Evolutionary conservation across 192 early-diverging fungal genomes (phyloP), one percentile per base, ranked within the genome.

Genomic region (Phlyctochytrium arcticum): DNA sequence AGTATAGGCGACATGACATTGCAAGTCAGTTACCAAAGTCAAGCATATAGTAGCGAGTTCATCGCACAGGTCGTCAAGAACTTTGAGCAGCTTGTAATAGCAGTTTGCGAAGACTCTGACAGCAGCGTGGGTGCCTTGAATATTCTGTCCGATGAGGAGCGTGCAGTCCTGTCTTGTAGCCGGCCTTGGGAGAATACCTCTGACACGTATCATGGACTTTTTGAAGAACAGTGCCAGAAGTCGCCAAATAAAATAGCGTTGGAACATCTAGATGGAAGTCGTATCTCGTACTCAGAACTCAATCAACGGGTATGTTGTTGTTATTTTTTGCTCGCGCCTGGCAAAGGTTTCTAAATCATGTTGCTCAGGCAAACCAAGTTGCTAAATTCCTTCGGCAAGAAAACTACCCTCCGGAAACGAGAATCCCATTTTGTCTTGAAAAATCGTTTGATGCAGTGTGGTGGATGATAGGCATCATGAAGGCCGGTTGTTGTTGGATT

Each of bases 181-280:
- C n/a, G n/a, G n/a, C n/a, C n/a, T n/a, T n/a, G n/a, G n/a, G n/a
- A n/a, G n/a, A n/a, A n/a, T n/a, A n/a, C n/a, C n/a, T n/a, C 12
- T 31, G 30, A 17, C 12, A 33, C 30, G 26, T 32, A 15, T 9
- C 54, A 56, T 33, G 12, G 10, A 5, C 33, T 56, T 12, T 50
- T 62, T n/a, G 42, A 62, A 23, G 26, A 49, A 47, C 47, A 62
- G 60, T 48, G 26, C 60, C 27, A 19, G 7, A 8, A 46, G n/a
- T 42, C 36, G 5, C 57, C 57, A 19, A 15, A 44, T 44, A 6
- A 33, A n/a, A 60, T 60, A 15, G 57, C 57, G 5, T 27, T 60
- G 57, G 57, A 60, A 27, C 57, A 46, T 29, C 27, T 60, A 5
- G 34, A 39, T 39, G 36, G 34, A 5, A 44, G 39, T 6, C 36